A percentile compares a stretch with the other conserved stretches of the same genome.
phyloP scores from a whole-genome alignment of 495 filamentous ascomycete species.

The Neurospora sp. region DNA sequence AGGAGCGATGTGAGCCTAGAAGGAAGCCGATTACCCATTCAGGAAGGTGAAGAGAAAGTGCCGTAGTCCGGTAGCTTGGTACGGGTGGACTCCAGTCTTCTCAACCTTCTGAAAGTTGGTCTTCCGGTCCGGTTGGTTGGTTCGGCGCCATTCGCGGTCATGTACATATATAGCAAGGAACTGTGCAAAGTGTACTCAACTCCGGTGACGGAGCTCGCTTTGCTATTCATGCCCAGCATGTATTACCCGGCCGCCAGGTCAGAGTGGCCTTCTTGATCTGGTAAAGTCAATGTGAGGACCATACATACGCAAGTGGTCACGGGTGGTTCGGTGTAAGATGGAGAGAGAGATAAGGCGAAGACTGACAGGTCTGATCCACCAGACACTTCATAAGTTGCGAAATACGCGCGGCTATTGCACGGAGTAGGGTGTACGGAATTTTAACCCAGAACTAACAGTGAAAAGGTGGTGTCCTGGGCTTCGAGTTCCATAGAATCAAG shows the following conservation, averaged over 20 bases:
- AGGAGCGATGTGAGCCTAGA: not conserved
- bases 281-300: not conserved
- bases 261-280: not conserved
- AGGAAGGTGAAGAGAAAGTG: not conserved
- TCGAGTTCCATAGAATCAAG: not conserved
- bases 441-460: not conserved
- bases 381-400: not conserved
- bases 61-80: not conserved
- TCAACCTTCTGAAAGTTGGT: not conserved
- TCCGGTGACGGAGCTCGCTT: not conserved
- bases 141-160: not conserved
- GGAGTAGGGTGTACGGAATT: not conserved
- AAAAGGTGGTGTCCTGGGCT: not conserved
- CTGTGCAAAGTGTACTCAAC: not conserved
- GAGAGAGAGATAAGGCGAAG: not conserved
- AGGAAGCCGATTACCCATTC: not conserved
- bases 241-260: not conserved
- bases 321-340: not conserved
- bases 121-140: not conserved
- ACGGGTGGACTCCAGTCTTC: not conserved
- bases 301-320: not conserved
- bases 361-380: not conserved
- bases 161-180: not conserved
- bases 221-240: not conserved
- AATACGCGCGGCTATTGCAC: not conserved